A percentile compares a stretch with the other conserved stretches of the same genome.
These are phyloP conservation scores for Magnaporthiopsis poae DNA, from an alignment of 2,329 filamentous ascomycete species.

Conservation along the genomic window DNA sequence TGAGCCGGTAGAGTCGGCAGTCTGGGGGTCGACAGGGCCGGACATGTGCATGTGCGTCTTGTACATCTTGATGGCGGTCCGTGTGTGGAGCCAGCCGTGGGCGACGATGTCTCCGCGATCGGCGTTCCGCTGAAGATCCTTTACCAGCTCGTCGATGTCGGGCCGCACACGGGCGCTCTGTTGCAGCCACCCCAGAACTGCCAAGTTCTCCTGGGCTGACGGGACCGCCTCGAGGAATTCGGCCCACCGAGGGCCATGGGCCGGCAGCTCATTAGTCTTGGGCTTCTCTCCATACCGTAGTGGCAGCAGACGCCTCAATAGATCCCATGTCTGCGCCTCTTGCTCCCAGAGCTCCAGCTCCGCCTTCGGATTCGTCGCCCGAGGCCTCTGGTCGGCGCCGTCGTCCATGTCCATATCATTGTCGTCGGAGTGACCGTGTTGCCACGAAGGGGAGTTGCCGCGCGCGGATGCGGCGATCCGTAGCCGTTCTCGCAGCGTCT, in stretches of 20 bases:
- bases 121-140: slow-evolving; percentile 64
- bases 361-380: slow-evolving; percentile 21
- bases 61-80: slow-evolving; percentile 76
- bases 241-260: slow-evolving; percentile 43
- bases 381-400: slow-evolving; percentile 25
- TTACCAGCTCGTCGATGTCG: slow-evolving; percentile 65
- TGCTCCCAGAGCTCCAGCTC: slow-evolving; percentile 60
- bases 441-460: slow-evolving; percentile 19
- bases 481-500: slow-evolving; percentile 32
- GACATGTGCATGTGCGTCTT: slow-evolving; percentile 67
- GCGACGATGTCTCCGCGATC: slow-evolving; percentile 74
- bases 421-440: slow-evolving; percentile 17
- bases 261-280: slow-evolving; percentile 21
- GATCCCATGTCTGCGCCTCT: slow-evolving; percentile 84
- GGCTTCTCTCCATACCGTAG: slow-evolving; percentile 47
- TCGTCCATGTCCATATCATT: slow-evolving; percentile 48
- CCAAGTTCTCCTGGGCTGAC: slow-evolving; percentile 64
- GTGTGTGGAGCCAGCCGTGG: slow-evolving; percentile 86
- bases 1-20: slow-evolving; percentile 44
- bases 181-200: slow-evolving; percentile 80
- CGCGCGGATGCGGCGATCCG: slow-evolving; percentile 19
- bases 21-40: slow-evolving; percentile 54
- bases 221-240: slow-evolving; percentile 66
- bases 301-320: slow-evolving; percentile 65
- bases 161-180: slow-evolving; percentile 60